Evolutionary conservation across 2,329 filamentous ascomycete genomes (phyloP).

Genomic region (Phaeosphaeriaceae sp.): DNA sequence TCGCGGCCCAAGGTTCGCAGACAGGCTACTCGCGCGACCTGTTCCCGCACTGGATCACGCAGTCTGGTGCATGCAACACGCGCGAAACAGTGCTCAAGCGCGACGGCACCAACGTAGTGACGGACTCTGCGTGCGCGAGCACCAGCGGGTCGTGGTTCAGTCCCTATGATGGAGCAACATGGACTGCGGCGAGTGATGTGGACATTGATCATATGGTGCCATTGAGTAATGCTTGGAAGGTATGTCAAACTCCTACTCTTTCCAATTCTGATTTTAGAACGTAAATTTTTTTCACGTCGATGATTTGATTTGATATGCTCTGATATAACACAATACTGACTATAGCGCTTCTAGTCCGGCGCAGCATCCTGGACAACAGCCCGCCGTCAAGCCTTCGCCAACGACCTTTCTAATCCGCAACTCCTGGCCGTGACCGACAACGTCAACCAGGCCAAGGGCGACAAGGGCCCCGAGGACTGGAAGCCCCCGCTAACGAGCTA

Average conservation of each 20-base stretch:
- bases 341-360: no score
- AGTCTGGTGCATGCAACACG: constrained; percentile 69
- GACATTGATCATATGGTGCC: constrained; percentile 88
- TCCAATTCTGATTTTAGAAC: no score
- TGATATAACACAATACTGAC: no score
- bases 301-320: no score
- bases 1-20: constrained; percentile 62
- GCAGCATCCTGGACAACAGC: constrained; percentile 74
- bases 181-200: constrained; percentile 72
- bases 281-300: no score
- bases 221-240: constrained; percentile 80
- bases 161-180: constrained; percentile 76
- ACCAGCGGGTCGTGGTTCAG: constrained; percentile 73
- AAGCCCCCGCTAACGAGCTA: constrained; percentile 68
- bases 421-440: constrained; percentile 80
- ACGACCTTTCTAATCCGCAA: constrained; percentile 78
- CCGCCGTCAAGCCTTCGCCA: constrained; percentile 73
- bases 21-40: constrained; percentile 69
- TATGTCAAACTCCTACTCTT: constrained; percentile 44
- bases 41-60: constrained; percentile 76
- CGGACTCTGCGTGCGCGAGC: constrained; percentile 66
- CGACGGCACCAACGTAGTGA: constrained; percentile 70
- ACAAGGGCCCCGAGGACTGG: constrained; percentile 76
- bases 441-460: constrained; percentile 77
- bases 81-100: constrained; percentile 75